phyloP scores from a whole-genome alignment of 2,329 filamentous ascomycete species.

The Phialophora expanda region DNA sequence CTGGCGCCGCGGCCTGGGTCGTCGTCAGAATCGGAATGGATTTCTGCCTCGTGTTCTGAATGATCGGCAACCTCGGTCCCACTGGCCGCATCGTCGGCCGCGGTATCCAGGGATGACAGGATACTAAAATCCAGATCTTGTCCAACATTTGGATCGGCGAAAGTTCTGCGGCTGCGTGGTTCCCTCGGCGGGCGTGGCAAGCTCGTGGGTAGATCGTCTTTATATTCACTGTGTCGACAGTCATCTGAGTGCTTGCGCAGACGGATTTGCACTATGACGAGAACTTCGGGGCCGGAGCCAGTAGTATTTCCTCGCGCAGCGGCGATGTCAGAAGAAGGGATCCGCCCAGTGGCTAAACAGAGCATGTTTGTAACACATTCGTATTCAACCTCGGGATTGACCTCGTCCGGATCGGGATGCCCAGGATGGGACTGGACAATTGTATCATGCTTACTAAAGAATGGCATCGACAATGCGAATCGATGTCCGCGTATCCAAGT shows the following conservation, averaged over 20 bases:
- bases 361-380: conserved; percentile 19
- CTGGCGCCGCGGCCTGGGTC: conserved; percentile 1
- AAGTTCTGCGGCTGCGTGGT: conserved; percentile 9
- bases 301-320: not conserved
- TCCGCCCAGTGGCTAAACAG: conserved; percentile 11
- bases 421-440: not conserved
- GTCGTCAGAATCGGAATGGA: conserved; percentile 3
- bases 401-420: not conserved
- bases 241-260: not conserved
- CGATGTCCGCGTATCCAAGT: conserved; percentile 14
- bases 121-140: not conserved
- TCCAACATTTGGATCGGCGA: not conserved
- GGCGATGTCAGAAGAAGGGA: not conserved
- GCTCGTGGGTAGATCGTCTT: conserved; percentile 13
- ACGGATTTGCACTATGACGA: conserved; percentile 25
- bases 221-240: conserved; percentile 13
- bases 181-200: conserved; percentile 17
- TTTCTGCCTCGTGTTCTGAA: conserved; percentile 7
- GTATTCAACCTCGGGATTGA: not conserved
- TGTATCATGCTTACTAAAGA: conserved; percentile 18
- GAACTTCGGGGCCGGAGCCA: conserved; percentile 9
- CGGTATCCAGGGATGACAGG: not conserved
- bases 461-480: conserved; percentile 12
- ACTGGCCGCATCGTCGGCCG: not conserved
- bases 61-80: not conserved